Base-by-base conservation (phyloP, 768 basidiomycete species). In the Nidularia pulvinata region DNA sequence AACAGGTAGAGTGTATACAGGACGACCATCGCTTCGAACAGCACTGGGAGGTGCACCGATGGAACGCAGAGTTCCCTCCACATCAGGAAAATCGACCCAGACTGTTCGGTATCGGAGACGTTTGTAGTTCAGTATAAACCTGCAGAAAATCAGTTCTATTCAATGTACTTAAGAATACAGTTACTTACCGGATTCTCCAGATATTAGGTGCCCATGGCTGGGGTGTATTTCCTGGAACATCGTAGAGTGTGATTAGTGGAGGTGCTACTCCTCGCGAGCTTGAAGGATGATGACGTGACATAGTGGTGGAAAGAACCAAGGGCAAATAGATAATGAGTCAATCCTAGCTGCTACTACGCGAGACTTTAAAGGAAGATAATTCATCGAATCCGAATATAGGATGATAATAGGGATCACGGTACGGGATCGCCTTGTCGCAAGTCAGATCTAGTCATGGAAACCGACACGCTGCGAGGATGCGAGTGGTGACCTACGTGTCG, bases 131-230 rank as follows among this genome's bases (percentile, higher is more conserved):
- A 91, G 72, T 44, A 89, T 83, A 49, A 89, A 81, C 46, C 88
- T 89, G 51, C 34, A 50, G 30, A 10, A 37, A 39, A 22, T 33
- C 13, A 57, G 37, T 16, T 39, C 10, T 16, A 1, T 39, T 39
- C 16, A 39, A 22, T 43, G 43, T 13, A 35, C 33, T 50, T 32
- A n/a, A 13, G 16, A 33, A 22, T 36, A 10, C 56, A 33, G 35
- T 11, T 9, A 51, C 71, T 33, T 50, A 84, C 87, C 89, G 73
- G 57, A 91, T 79, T 44, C 86, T 77, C 88, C 88, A 90, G 32
- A 86, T 77, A 57, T 87, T 88, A 32, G 89, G 89, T 49, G 84
- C 84, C 88, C 88, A 91, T n/a, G 88, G 79, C 50, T 86, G 83
- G 1, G 83, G 74, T 7, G 74, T 76, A 48, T 74, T 74, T 7